Conservation (phyloP, 805 yeast species). For the Monosporozyma aerobia region DNA sequence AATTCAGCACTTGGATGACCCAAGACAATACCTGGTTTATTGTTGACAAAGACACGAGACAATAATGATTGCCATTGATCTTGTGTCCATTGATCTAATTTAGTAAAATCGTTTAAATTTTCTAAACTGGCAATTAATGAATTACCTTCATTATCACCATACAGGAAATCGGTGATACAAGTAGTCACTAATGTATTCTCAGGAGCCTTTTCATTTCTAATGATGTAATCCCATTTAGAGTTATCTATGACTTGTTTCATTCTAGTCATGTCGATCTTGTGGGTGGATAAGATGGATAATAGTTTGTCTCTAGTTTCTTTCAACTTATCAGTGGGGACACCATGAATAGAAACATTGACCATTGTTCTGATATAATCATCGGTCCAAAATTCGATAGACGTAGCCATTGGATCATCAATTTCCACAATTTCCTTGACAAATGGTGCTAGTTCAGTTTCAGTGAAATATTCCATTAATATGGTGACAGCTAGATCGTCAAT, state of each 20-base stretch:
- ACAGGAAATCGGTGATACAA: conserved; percentile 71
- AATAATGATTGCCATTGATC: conserved; percentile 60
- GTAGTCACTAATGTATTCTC: conserved; percentile 46
- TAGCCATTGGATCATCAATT: conserved; percentile 71
- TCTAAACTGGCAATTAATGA: conserved; percentile 48
- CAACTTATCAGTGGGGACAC: conserved; percentile 66
- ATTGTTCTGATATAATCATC: conserved; percentile 63
- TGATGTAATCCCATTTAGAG: conserved; percentile 49
- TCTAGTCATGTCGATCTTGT: conserved; percentile 55
- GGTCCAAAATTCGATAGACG: conserved; percentile 57
- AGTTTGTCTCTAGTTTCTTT: conserved; percentile 44
- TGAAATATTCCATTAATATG: conserved; percentile 60
- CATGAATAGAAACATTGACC: conserved; percentile 46
- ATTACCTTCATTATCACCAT: conserved; percentile 57
- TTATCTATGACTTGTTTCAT: conserved; percentile 62
- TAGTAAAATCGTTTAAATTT: conserved; percentile 45
- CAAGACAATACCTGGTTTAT: conserved; percentile 54
- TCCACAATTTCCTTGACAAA: conserved; percentile 68
- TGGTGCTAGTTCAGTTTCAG: conserved; percentile 69
- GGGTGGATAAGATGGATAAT: conserved; percentile 43
- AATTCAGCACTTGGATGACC: conserved; percentile 57
- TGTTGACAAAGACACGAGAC: conserved; percentile 45
- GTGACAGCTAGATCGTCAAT: conserved; percentile 60
- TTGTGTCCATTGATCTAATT: conserved; percentile 48
- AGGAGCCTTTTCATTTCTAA: conserved; percentile 55